Percentiles rank a stretch among this genome's conserved stretches.
Evolutionary conservation across 345 rosid genomes (phyloP).

Genomic region (Corchorus capsularis): DNA sequence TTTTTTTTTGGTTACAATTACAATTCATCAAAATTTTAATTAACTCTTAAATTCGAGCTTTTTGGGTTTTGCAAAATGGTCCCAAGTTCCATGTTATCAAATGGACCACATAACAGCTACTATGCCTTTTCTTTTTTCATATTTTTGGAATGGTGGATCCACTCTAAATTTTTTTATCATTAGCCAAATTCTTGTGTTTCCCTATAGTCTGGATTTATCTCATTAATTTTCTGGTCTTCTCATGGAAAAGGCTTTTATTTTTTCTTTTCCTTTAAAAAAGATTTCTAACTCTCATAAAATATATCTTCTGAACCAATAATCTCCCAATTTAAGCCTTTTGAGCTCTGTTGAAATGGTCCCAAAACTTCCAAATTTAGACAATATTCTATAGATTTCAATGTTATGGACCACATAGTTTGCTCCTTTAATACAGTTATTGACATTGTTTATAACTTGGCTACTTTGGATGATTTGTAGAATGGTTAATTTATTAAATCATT

Average conservation of each 20-base stretch:
- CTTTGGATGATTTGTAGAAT: background rate
- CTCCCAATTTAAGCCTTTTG: background rate
- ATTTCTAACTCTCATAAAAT: background rate
- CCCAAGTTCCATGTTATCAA: slow-evolving; percentile 18
- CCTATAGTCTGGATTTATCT: background rate
- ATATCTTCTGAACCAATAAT: background rate
- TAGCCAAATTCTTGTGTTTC: background rate
- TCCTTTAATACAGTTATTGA: background rate
- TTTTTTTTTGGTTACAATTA: too few species aligned
- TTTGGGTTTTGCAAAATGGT: slow-evolving; percentile 18
- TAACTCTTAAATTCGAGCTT: background rate
- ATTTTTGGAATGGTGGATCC: background rate
- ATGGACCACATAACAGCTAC: slow-evolving; percentile 13
- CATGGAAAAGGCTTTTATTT: background rate
- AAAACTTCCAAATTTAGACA: background rate
- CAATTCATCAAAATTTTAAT: background rate
- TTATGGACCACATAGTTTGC: background rate
- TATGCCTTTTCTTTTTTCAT: background rate
- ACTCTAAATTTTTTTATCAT: too few species aligned
- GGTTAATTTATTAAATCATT: too few species aligned
- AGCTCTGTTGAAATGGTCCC: background rate
- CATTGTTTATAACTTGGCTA: background rate
- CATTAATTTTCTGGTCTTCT: background rate
- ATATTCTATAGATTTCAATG: background rate
- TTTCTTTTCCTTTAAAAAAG: too few species aligned